phyloP scores from a whole-genome alignment of 83 land plant species.

The Picea abies region DNA sequence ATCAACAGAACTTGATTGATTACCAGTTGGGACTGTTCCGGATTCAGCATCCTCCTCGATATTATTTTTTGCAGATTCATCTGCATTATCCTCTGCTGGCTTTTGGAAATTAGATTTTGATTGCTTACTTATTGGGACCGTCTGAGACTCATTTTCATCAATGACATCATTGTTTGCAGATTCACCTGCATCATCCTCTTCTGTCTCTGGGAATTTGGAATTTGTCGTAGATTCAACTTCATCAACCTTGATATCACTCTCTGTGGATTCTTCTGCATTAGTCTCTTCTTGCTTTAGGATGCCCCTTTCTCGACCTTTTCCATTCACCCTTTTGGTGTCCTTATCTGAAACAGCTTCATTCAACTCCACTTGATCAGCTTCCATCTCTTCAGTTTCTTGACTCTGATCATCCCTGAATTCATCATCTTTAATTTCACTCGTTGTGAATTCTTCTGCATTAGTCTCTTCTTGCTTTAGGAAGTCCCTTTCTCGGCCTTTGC shows the following conservation, averaged over 20 bases:
- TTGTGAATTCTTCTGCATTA: neutral
- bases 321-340: neutral
- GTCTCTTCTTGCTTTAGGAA: neutral
- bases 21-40: neutral
- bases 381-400: neutral
- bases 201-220: neutral
- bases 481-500: neutral
- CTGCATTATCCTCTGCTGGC: neutral
- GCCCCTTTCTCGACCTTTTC: neutral
- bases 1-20: neutral
- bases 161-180: neutral
- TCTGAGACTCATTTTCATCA: neutral
- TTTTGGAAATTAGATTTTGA: neutral
- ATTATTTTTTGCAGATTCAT: conserved; percentile 2
- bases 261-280: neutral
- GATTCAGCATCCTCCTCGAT: neutral
- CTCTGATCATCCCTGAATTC: neutral
- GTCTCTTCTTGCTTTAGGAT: neutral
- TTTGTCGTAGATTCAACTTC: neutral
- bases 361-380: conserved; percentile 9
- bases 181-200: conserved; percentile 11
- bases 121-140: neutral
- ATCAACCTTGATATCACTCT: neutral
- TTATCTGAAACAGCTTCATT: conserved; percentile 7
- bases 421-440: neutral